Evolutionary conservation across 371 early-diverging fungal genomes (phyloP).

Genomic region (Rhizopus delemar): DNA sequence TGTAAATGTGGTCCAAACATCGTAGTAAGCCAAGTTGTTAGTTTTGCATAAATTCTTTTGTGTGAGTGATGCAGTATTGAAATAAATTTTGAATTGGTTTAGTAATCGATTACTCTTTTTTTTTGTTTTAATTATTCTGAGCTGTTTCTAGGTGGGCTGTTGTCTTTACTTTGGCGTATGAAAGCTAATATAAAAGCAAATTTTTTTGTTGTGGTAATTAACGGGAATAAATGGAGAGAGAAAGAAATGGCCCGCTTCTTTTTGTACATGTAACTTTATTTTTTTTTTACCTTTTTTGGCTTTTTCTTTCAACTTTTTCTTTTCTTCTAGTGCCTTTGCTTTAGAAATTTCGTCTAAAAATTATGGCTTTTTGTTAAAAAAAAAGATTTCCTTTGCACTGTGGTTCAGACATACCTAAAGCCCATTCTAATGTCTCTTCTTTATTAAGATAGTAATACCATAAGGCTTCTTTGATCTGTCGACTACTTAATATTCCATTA

Average conservation of each 20-base stretch:
- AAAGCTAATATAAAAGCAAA: constrained; percentile 18
- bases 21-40: too few species aligned
- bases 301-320: constrained; percentile 38
- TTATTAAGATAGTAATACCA: constrained; percentile 69
- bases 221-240: background rate
- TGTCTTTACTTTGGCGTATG: constrained; percentile 13
- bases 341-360: constrained; percentile 42
- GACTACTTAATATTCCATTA: constrained; percentile 37
- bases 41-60: too few species aligned
- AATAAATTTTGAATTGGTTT: background rate
- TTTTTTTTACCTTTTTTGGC: constrained; percentile 29
- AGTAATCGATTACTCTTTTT: constrained; percentile 10
- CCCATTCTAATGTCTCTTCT: constrained; percentile 57
- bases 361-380: constrained; percentile 5
- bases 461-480: constrained; percentile 66
- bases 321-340: constrained; percentile 41
- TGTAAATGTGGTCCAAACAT: too few species aligned
- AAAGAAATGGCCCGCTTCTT: constrained; percentile 1
- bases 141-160: background rate
- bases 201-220: background rate
- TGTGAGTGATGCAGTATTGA: too few species aligned
- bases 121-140: constrained; percentile 18
- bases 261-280: background rate
- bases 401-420: constrained; percentile 51
- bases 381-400: background rate